These are phyloP conservation scores for Populus hybrid DNA, from an alignment of 441 rosid species.

Conservation along the genomic window DNA sequence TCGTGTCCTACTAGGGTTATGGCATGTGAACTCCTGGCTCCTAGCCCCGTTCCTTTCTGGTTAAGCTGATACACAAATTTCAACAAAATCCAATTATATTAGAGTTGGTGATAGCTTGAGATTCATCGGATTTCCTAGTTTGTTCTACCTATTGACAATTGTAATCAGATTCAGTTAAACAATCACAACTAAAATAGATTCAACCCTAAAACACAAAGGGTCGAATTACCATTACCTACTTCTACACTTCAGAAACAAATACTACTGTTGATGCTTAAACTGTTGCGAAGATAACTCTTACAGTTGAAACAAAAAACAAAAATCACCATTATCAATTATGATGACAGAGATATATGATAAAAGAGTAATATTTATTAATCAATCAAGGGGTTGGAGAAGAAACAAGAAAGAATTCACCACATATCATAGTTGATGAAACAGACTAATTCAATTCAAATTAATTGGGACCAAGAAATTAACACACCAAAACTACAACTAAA, in stretches of 20 bases:
- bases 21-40: slow-evolving; percentile 95
- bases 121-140: not conserved
- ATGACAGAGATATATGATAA: too few species aligned
- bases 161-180: not conserved
- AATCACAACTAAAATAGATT: not conserved
- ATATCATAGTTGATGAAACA: not conserved
- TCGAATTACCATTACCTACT: not conserved
- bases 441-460: not conserved
- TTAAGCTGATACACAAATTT: slow-evolving; percentile 42
- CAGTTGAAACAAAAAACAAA: too few species aligned
- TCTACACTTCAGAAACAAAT: too few species aligned
- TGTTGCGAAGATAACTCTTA: too few species aligned
- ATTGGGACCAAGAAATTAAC: not conserved
- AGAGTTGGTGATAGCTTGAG: not conserved
- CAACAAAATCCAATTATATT: not conserved
- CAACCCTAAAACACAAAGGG: not conserved
- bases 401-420: not conserved
- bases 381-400: not conserved
- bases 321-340: not conserved
- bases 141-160: too few species aligned
- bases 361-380: not conserved
- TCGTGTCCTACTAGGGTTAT: slow-evolving; percentile 58
- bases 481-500: not conserved
- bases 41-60: slow-evolving; percentile 82
- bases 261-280: too few species aligned